Percentiles rank a stretch among this genome's conserved stretches.
Conservation (phyloP, 805 yeast species). For the Saturnispora ahearnii region DNA sequence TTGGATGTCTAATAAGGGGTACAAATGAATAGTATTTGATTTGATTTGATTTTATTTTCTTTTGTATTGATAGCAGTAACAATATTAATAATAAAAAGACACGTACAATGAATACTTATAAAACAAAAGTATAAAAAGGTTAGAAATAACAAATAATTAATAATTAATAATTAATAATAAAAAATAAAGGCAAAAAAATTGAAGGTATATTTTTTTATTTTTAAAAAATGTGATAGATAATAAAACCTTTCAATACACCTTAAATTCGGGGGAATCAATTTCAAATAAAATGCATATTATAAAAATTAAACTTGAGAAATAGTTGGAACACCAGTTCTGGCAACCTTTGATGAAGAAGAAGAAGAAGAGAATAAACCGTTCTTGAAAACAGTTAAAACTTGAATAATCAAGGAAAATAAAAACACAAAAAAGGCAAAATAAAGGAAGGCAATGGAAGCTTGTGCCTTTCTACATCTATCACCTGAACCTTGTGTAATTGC, state of each 20-base stretch:
- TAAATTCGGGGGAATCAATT: neutral
- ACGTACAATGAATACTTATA: neutral
- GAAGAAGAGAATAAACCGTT: conserved; percentile 50
- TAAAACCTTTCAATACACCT: neutral
- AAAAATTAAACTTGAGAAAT: conserved; percentile 68
- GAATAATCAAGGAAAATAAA: conserved; percentile 50
- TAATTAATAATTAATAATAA: neutral
- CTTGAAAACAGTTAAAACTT: conserved; percentile 41
- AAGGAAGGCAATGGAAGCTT: conserved; percentile 72
- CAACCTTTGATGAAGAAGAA: conserved; percentile 33
- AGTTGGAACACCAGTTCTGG: conserved; percentile 83
- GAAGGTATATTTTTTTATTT: neutral
- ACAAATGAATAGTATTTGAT: conserved; percentile 18
- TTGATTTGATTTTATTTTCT: neutral
- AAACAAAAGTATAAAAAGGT: neutral
- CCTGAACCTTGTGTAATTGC: conserved; percentile 62
- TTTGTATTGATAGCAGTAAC: neutral
- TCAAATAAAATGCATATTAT: neutral
- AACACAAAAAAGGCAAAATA: conserved; percentile 77
- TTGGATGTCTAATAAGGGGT: conserved; percentile 61
- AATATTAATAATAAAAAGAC: neutral
- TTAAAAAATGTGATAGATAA: too few relatives aligned
- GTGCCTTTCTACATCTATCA: conserved; percentile 92
- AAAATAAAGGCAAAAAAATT: neutral
- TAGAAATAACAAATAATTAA: conserved; percentile 1